phyloP scores from a whole-genome alignment of 768 basidiomycete genomes.

The Trametes sanguinea region DNA sequence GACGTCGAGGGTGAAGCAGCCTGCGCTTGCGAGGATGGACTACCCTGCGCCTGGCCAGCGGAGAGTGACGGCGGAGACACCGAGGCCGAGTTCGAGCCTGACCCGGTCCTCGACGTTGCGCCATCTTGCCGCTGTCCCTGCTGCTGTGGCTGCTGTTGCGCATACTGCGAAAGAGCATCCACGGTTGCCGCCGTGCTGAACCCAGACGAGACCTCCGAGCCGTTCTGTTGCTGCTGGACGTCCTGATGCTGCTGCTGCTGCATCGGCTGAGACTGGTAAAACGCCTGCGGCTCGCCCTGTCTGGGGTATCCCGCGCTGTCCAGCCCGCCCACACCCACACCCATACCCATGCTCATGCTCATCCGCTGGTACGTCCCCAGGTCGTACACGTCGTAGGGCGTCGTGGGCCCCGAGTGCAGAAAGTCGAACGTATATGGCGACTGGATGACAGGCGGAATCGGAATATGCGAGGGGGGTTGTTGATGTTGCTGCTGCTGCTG shows the following conservation, averaged over 20 bases:
- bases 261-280: conserved; percentile 1
- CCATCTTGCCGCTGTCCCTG: not conserved
- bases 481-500: conserved; percentile 6
- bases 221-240: not conserved
- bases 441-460: conserved; percentile 38
- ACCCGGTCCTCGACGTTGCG: not conserved
- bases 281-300: conserved; percentile 1
- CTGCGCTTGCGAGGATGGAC: conserved; percentile 6
- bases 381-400: conserved; percentile 39
- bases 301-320: not conserved
- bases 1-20: conserved; percentile 19
- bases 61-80: conserved; percentile 9
- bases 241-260: not conserved
- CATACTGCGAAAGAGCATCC: not conserved
- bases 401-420: conserved; percentile 38
- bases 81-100: not conserved
- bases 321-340: conserved; percentile 11
- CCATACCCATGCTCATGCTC: conserved; percentile 11
- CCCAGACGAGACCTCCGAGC: not conserved
- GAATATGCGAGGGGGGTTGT: conserved; percentile 34
- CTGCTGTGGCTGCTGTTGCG: not conserved
- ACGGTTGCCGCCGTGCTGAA: not conserved
- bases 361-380: conserved; percentile 23
- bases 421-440: conserved; percentile 42
- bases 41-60: conserved; percentile 8